These are phyloP conservation scores for Xylaria flabelliformis DNA, from an alignment of 495 filamentous ascomycete genomes.

Conservation along the genomic window DNA sequence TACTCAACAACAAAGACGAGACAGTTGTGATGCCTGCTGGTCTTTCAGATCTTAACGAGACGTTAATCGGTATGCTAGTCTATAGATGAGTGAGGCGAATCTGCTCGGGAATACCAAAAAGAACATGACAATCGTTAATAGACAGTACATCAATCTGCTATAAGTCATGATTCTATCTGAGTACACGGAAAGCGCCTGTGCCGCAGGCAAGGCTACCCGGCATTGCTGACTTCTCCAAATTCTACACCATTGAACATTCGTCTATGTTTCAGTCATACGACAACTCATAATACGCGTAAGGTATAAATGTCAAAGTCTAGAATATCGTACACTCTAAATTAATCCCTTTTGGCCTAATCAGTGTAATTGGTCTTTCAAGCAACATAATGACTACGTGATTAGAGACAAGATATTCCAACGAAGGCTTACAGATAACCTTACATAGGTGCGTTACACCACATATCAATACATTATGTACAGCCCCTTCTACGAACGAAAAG, in stretches of 20 bases:
- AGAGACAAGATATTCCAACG: not conserved
- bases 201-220: not conserved
- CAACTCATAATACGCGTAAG: not conserved
- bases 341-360: not conserved
- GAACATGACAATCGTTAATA: not conserved
- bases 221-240: not conserved
- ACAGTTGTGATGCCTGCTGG: not conserved
- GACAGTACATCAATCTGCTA: not conserved
- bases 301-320: not conserved
- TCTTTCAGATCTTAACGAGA: not conserved
- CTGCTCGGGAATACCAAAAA: not conserved
- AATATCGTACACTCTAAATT: not conserved
- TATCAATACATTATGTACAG: not conserved
- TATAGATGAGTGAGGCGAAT: not conserved
- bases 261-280: not conserved
- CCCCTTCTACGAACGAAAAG: not conserved
- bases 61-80: not conserved
- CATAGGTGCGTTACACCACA: not conserved
- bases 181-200: not conserved
- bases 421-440: not conserved
- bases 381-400: not conserved
- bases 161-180: not conserved
- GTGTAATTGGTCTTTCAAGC: not conserved
- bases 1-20: not conserved
- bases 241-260: not conserved